Base-by-base conservation (phyloP, 495 filamentous ascomycete species). In the Hapsidospora chrysogenum region DNA sequence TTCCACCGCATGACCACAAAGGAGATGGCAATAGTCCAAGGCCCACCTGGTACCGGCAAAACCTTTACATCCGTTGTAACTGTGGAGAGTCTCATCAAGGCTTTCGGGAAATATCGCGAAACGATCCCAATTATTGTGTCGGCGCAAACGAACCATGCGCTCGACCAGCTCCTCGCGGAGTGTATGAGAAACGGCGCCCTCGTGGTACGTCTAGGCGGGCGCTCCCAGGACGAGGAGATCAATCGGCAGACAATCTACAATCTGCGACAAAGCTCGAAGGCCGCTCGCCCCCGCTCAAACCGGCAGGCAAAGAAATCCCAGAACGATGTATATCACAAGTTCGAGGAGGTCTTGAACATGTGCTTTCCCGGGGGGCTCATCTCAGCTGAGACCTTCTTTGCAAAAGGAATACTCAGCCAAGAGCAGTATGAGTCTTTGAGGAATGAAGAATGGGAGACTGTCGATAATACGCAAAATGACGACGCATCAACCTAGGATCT, bases 21-120 rank as follows among this genome's bases (percentile, higher is more conserved):
- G 33, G 62, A 67, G 25, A 44, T 97, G 1, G 68, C 83, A 2
- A 78, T 97, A 25, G 57, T 93, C 0, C 87, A 95, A 56, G 87
- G 87, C 0, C 87, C 87, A 6, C 87, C 87, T 3, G 87, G 87
- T 1, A 93, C 86, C 2, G 87, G 87, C 9, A 92, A 92, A 45
- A 92, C 85, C 0, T 74, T 74, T 41, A 73, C 82, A 0, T 86
- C 83, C 0, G 67, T 86, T 1, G 50, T 72, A 26, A 81, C 80
- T 1, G 49, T 95, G 19, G 73, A 69, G 29, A 59, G 78, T 3
- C 50, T 92, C 33, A 54, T 93, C 0, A 49, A 61, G 1, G 83
- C 79, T 36, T 66, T 72, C 59, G 57, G 57, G 7, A 68, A 80
- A 50, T n/a, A 46, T 44, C 8, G 40, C 39, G 1, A 19, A 31